A percentile compares a stretch with the other conserved stretches of the same genome.
Conservation (phyloP, 139 green algal species). For the Chlorella sp. region DNA sequence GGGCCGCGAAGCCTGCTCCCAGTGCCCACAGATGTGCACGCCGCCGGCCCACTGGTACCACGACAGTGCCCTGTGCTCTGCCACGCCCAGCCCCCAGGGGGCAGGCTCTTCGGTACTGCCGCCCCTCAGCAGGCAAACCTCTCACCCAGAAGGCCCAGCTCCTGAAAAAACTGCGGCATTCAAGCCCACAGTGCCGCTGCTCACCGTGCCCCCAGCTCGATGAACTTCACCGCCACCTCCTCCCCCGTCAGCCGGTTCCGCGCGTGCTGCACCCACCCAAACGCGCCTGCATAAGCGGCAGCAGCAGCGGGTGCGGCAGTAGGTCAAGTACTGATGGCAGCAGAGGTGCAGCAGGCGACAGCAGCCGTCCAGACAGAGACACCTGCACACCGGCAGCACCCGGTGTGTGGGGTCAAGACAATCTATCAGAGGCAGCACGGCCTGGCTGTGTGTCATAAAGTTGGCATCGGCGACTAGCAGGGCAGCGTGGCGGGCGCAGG, state of each 20-base stretch:
- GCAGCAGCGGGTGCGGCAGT: background rate
- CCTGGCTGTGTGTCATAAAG: no score
- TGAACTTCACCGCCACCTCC: slow-evolving; percentile 68
- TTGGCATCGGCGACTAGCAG: background rate
- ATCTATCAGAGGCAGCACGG: background rate
- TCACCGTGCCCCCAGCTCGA: slow-evolving; percentile 42
- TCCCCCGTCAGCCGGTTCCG: slow-evolving; percentile 48
- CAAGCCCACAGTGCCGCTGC: no score
- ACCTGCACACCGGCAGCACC: background rate
- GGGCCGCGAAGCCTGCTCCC: no score
- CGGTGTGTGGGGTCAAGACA: background rate
- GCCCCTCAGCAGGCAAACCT: background rate
- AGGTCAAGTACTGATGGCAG: background rate
- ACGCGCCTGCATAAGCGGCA: slow-evolving; percentile 41
- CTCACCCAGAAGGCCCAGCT: background rate
- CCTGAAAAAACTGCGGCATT: no score
- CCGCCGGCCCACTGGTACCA: no score
- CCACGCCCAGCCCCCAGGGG: background rate
- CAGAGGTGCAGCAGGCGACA: background rate
- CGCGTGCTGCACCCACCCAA: slow-evolving; percentile 51
- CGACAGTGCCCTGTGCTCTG: no score
- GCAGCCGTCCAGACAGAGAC: background rate
- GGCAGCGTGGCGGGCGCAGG: background rate
- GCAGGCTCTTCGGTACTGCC: no score
- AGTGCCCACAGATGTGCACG: no score